These are phyloP conservation scores for Tephrocybe rancida DNA, from an alignment of 768 basidiomycete genomes.

Conservation along the genomic window DNA sequence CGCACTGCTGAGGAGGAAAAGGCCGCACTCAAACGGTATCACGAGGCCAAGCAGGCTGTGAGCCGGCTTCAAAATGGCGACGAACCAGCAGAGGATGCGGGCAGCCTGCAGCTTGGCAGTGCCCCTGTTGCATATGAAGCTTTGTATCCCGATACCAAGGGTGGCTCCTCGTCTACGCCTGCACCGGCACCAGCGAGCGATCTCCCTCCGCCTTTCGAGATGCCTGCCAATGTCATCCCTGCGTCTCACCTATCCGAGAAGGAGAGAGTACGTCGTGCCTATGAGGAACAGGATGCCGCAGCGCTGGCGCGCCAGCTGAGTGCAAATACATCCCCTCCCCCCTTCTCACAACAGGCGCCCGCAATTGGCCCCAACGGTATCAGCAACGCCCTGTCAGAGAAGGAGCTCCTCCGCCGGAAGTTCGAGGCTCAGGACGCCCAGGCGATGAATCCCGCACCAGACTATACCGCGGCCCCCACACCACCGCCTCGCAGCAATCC, in stretches of 20 bases:
- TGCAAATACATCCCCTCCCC: conserved; percentile 18
- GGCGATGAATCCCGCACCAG: conserved; percentile 20
- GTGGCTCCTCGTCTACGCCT: conserved; percentile 29
- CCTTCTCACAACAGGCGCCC: conserved; percentile 9
- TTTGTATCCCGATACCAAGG: conserved; percentile 48
- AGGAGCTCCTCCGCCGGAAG: conserved; percentile 56
- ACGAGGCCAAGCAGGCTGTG: conserved; percentile 73
- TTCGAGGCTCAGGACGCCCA: conserved; percentile 57
- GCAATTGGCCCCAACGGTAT: conserved; percentile 7
- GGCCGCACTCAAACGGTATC: conserved; percentile 64
- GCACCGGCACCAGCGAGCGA: conserved; percentile 22
- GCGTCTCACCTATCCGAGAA: conserved; percentile 60
- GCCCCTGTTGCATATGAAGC: conserved; percentile 65
- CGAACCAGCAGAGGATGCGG: conserved; percentile 14
- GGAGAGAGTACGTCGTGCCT: conserved; percentile 63
- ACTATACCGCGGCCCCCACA: conserved; percentile 21
- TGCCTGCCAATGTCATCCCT: conserved; percentile 36
- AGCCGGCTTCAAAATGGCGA: conserved; percentile 51
- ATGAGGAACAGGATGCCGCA: conserved; percentile 68
- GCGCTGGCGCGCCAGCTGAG: conserved; percentile 31
- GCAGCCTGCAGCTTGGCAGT: conserved; percentile 17
- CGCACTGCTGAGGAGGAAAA: conserved; percentile 76
- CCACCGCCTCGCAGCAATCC: conserved; percentile 26
- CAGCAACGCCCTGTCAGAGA: conserved; percentile 44
- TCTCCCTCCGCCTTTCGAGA: conserved; percentile 58